Evolutionary conservation across 2,329 filamentous ascomycete genomes (phyloP), one percentile per base, ranked within the genome.

Genomic region (Epichloe scottii): DNA sequence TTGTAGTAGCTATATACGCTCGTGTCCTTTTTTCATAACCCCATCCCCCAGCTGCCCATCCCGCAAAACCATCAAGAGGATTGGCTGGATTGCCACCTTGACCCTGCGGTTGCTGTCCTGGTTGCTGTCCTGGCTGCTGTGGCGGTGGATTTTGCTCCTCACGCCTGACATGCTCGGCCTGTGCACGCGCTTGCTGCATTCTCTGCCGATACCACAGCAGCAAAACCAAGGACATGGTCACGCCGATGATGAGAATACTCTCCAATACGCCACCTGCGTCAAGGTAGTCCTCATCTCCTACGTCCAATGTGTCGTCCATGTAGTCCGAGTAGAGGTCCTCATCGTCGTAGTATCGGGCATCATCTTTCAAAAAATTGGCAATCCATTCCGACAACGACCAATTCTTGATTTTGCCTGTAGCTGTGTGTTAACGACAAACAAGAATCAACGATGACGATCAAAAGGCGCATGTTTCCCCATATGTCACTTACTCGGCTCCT

Each of bases 381-480:
- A 96, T 75, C 90, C 90, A 97, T 65, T 97, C 89, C 21, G 77
- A 78, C 19, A 95, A 73, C 0, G 87, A 89, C 73, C 86, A 87
- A 44, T 87, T 77, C 58, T 88, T 85, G 62, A 77, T 82, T 1
- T 76, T 73, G 53, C 79, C 86, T 89, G 58, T 34, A 48, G 1
- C 14, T 5, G 15, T 23, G 5, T 54, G 56, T 72, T 60, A 72
- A 62, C 53, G 47, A 26, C 4, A 19, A 40, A 15, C 6, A 15
- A 40, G 3, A 35, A 33, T 19, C 4, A 23, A 37, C 5, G 12
- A 19, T 7, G 6, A 38, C 30, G 2, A 30, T 11, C 3, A 38
- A 10, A 17, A 8, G 12, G 5, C 19, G 17, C 19, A 30, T 19
- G 33, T 11, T 14, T 38, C 1, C 19, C 7, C 14, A 12, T 12